Evolutionary conservation across 805 yeast species (phyloP), one percentile per base, ranked within the genome.

Genomic region (Candida pini): DNA sequence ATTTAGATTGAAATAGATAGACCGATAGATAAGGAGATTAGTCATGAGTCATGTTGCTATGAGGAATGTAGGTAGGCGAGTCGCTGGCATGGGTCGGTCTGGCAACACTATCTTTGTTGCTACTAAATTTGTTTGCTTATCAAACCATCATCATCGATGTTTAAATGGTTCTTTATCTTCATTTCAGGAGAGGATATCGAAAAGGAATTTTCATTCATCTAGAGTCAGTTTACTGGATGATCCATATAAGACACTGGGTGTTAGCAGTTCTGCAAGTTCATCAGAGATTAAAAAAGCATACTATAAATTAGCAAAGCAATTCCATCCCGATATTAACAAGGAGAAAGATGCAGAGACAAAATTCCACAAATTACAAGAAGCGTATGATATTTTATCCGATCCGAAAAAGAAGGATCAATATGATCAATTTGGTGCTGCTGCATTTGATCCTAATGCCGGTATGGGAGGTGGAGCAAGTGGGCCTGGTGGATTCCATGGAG

Each of bases 311-410:
- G 98, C 97, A 12, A 92, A 92, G 60, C 75, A 90, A 58, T 88
- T 68, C 60, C 99, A 92, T 60, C 99, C 99, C 0, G 99, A 92
- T 64, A 85, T 92, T 29, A 92, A 90, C 60, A 92, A 90, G 60
- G 96, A 85, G 44, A 73, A 76, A 18, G 90, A 74, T 14, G 92
- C 97, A 0, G 95, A 90, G 49, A 76, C 77, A 53, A 78, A 78
- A 58, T 92, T 92, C 64, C 97, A 92, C 53, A 86, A 84, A 51
- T 74, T 92, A 45, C 97, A 90, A 55, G 92, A 84, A 44, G 94
- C 97, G 1, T 92, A 94, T 54, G 99, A 92, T 60, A 76, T 92
- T 24, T 68, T 92, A 52, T 78, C 87, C 29, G 94, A 88, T 56
- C 83, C 86, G 35, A 75, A 74, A 15, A 90, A 90, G 69, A 76